These are phyloP conservation scores for Spergularia marina DNA, from an alignment of 148 eudicot genomes.

Conservation along the genomic window DNA sequence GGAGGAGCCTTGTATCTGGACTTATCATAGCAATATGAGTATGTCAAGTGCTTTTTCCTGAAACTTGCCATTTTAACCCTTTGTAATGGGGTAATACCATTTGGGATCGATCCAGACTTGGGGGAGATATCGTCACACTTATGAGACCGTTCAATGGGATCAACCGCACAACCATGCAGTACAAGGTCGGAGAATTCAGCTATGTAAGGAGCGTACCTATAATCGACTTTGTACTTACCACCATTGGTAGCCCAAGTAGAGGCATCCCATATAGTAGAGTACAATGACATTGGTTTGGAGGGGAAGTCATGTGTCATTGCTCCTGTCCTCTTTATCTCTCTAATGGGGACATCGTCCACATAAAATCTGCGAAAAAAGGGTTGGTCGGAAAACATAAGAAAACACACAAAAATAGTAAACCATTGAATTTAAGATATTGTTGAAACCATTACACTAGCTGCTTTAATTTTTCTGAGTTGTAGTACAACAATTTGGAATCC, in stretches of 20 bases:
- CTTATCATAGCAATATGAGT: constrained; percentile 82
- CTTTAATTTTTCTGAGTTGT: constrained; percentile 18
- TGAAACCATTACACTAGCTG: background rate
- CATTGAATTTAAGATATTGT: background rate
- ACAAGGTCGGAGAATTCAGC: constrained; percentile 70
- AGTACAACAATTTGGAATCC: constrained; percentile 26
- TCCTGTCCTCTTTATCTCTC: constrained; percentile 64
- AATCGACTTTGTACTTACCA: constrained; percentile 71
- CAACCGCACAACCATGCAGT: constrained; percentile 84
- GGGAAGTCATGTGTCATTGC: constrained; percentile 81
- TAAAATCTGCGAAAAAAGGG: constrained; percentile 55
- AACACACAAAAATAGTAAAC: constrained; percentile 14
- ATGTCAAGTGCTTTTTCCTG: constrained; percentile 68
- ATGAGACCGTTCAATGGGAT: constrained; percentile 49
- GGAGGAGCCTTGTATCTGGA: constrained; percentile 55
- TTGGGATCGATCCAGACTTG: constrained; percentile 27
- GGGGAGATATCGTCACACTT: constrained; percentile 34
- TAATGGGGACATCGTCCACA: constrained; percentile 75
- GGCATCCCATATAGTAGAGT: constrained; percentile 94
- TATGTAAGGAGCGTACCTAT: constrained; percentile 83
- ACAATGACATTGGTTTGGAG: constrained; percentile 84
- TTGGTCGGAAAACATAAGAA: constrained; percentile 10
- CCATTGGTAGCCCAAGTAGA: constrained; percentile 95
- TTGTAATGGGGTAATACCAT: constrained; percentile 40
- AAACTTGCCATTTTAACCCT: constrained; percentile 57